Evolutionary conservation across 2,329 filamentous ascomycete species (phyloP), one percentile per base, ranked within the genome.

Genomic region (Xylaria sp.): DNA sequence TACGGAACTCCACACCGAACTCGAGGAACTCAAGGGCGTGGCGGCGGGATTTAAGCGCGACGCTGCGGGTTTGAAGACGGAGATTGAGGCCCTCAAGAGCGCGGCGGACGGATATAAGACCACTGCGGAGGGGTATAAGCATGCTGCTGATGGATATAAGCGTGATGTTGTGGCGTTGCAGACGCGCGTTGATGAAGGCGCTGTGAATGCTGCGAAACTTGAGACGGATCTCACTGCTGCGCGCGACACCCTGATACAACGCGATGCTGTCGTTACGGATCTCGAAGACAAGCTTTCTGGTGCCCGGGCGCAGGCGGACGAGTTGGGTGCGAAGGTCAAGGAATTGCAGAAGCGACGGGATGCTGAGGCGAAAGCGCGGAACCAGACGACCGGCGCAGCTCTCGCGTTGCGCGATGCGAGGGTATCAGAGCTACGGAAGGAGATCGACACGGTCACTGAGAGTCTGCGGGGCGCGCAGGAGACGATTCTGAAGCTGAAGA

Each of bases 81-180:
- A 84, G 0, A 79, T 84, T 30, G 74, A 42, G 23, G 23, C 23
- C 4, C 23, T 30, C 1, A 13, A 42, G 9, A 13, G 37, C 8
- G 37, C 11, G 1, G 37, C 37, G 37, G 37, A 9, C 3, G 11
- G 23, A 5, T 30, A 30, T 30, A 30, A 30, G 23, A 30, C 23
- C 4, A 30, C 23, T 5, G 23, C 23, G 2, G 23, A 30, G 3
- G 23, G 23, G 3, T 30, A 30, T 30, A 30, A 30, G 3, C 23
- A 30, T 30, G 23, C 23, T 30, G 23, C 83, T 0, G 78, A 79
- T 18, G 76, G 76, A 1, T 86, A 79, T 55, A 72, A 81, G 1
- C 76, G 83, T 0, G 75, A 83, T 60, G 76, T 86, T 0, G 67
- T 70, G 0, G 80, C 83, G 67, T 75, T 87, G 0, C 83, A 86